phyloP scores from a whole-genome alignment of 2,329 filamentous ascomycete species.

The Pestalotiopsis sp. region DNA sequence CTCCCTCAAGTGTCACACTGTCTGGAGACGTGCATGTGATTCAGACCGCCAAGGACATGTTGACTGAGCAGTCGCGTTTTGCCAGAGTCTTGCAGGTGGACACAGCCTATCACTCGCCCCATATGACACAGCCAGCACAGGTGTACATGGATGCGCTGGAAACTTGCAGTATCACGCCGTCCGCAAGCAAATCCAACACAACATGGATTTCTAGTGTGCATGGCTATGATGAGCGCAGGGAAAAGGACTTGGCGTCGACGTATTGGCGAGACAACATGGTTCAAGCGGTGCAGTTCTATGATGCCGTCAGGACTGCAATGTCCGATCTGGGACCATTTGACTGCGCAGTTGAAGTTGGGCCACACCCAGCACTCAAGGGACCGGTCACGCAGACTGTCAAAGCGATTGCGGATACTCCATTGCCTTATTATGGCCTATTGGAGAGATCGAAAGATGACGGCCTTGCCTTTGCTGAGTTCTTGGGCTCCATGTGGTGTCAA shows the following conservation, averaged over 20 bases:
- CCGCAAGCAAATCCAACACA: constrained; percentile 24
- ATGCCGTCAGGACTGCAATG: constrained; percentile 32
- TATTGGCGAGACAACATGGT: constrained; percentile 48
- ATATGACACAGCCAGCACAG: constrained; percentile 42
- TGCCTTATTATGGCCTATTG: constrained; percentile 26
- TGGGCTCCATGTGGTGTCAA: constrained; percentile 30
- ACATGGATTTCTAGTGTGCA: constrained; percentile 46
- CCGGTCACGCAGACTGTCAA: constrained; percentile 27
- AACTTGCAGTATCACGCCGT: constrained; percentile 29
- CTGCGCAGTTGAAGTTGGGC: constrained; percentile 32
- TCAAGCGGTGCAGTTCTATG: constrained; percentile 40
- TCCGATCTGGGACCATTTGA: constrained; percentile 26
- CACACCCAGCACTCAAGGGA: constrained; percentile 29
- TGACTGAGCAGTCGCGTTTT: constrained; percentile 30
- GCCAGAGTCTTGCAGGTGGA: constrained; percentile 42
- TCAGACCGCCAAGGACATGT: constrained; percentile 19
- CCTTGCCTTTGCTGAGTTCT: constrained; percentile 26
- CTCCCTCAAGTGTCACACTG: constrained; percentile 29
- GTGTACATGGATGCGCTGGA: constrained; percentile 36
- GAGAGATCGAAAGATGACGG: constrained; percentile 25
- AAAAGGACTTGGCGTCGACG: constrained; percentile 22
- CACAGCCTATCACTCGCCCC: constrained; percentile 52
- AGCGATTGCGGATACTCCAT: constrained; percentile 17
- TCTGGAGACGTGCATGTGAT: constrained; percentile 31
- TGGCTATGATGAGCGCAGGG: constrained; percentile 20